phyloP scores from a whole-genome alignment of 768 basidiomycete species.

The Mycena rosella region DNA sequence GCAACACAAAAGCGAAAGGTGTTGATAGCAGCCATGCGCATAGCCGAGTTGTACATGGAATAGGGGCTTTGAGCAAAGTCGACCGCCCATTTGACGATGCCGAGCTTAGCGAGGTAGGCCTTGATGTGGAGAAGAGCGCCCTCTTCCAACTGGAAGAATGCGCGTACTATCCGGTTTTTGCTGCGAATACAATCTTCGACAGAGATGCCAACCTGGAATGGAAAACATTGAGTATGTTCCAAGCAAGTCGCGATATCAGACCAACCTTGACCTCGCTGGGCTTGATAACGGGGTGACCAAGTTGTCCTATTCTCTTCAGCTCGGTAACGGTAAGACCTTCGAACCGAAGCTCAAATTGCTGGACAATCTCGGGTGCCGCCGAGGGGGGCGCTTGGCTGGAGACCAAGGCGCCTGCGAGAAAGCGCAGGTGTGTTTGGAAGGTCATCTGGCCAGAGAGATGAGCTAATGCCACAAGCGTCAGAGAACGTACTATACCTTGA shows the following conservation, averaged over 20 bases:
- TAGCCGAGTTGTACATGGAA: constrained; percentile 25
- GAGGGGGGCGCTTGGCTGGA: constrained; percentile 3
- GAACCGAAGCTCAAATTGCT: constrained; percentile 17
- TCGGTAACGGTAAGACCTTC: constrained; percentile 18
- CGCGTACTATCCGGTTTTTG: too few relatives aligned
- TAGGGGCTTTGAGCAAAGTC: constrained; percentile 24
- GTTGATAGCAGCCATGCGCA: constrained; percentile 26
- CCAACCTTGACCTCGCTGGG: constrained; percentile 9
- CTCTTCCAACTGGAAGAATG: constrained; percentile 19
- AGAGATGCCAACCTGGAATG: constrained; percentile 7
- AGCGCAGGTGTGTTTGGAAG: constrained; percentile 21
- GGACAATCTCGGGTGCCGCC: neutral
- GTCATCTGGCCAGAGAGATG: neutral
- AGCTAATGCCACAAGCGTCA: neutral
- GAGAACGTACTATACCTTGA: constrained; percentile 21
- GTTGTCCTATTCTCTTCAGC: constrained; percentile 4
- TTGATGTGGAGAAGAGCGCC: constrained; percentile 15
- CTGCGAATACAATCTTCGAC: neutral
- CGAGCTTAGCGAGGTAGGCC: constrained; percentile 21
- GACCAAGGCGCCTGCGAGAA: constrained; percentile 11
- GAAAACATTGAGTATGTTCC: neutral
- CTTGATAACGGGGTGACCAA: neutral
- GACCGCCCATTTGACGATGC: constrained; percentile 18
- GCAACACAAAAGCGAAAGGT: constrained; percentile 1
- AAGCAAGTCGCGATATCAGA: neutral